Evolutionary conservation across 2,329 filamentous ascomycete genomes (phyloP), one percentile per base, ranked within the genome.

Genomic region (Ophiostoma angusticollis): DNA sequence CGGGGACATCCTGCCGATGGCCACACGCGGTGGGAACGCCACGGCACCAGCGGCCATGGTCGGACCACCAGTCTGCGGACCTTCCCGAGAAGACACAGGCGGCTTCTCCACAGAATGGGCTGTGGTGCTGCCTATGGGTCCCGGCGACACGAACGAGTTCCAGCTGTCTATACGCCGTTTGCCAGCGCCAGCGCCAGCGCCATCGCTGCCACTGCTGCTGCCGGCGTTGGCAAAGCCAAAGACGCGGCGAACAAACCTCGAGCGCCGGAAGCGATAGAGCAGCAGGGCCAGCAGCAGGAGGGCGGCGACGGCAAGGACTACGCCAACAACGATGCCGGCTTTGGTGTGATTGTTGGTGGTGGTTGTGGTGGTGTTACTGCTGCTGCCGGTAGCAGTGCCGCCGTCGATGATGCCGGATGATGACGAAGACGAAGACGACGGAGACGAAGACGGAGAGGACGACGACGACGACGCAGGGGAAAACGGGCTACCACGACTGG

Each of bases 211-310:
- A 3, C 17, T 17, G 9, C 39, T 27, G 3, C 12, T 23, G 5
- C 34, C 39, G 13, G 13, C 8, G n/a, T 22, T 32, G n/a, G 31
- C 32, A 24, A n/a, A n/a, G 29, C 30, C 37, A 28, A 36, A 39
- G 13, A 45, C 5, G 9, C 39, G 32, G 9, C 29, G 27, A 7
- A 44, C 7, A 1, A 24, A 31, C 17, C 28, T 29, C 3, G 44
- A 37, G 7, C 24, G 37, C 16, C 44, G 42, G 38, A 43, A 42
- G 11, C 40, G 23, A 38, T 38, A 44, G 33, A 32, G 11, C 5
- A 43, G 31, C 11, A 39, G 31, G 11, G 34, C 38, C 5, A 35
- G n/a, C 3, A 32, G 13, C 22, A 44, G 4, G 8, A 44, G 2
- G 4, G 23, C 4, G 2, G 24, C 22, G 1, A 41, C 9, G 2